Percentiles rank a stretch among this genome's conserved stretches.
These are phyloP conservation scores for Candida glucosophila DNA, from an alignment of 1,139 yeast genomes.

Conservation along the genomic window DNA sequence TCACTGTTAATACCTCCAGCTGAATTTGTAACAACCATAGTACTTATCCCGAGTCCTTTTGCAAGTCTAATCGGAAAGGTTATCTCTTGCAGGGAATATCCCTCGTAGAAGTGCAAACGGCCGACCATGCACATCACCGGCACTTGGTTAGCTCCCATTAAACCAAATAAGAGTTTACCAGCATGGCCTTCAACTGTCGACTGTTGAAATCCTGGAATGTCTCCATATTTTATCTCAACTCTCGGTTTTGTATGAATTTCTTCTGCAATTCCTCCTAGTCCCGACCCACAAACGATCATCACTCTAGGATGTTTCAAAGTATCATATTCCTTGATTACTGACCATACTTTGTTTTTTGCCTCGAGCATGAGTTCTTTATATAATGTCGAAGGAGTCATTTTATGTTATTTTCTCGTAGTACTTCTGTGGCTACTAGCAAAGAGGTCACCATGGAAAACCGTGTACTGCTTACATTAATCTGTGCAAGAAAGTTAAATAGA, in stretches of 20 bases:
- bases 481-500: not conserved
- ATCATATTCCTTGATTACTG: constrained; percentile 11
- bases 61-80: constrained; percentile 83
- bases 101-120: constrained; percentile 86
- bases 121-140: constrained; percentile 95
- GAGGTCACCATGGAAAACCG: too few relatives aligned
- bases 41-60: constrained; percentile 48
- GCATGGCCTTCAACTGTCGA: constrained; percentile 90
- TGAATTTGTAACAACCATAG: constrained; percentile 80
- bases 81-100: constrained; percentile 70
- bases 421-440: too few relatives aligned
- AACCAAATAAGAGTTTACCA: constrained; percentile 75
- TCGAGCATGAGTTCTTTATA: constrained; percentile 12
- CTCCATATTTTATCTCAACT: constrained; percentile 49
- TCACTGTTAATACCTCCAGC: constrained; percentile 77
- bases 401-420: too few relatives aligned
- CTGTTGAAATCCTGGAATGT: constrained; percentile 71
- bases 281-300: constrained; percentile 89
- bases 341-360: too few relatives aligned
- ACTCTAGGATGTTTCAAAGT: constrained; percentile 40
- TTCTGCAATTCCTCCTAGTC: constrained; percentile 78
- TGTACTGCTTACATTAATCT: too few relatives aligned
- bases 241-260: constrained; percentile 32
- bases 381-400: constrained; percentile 7
- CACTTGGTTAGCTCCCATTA: constrained; percentile 55